Conservation (phyloP, 805 yeast genomes). For the Wickerhamomyces sydowiorum region DNA sequence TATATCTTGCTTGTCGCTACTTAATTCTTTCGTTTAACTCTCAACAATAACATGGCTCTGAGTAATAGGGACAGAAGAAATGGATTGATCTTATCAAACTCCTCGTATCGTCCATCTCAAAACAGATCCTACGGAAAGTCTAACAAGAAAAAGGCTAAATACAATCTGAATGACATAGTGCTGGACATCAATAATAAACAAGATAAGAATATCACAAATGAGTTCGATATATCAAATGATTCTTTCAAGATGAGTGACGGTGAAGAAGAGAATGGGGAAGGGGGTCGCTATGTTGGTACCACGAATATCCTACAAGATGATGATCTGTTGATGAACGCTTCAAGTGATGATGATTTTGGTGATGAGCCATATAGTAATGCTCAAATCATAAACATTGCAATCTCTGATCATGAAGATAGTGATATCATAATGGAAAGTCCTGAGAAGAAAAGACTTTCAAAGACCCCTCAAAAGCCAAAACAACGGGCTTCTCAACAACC, state of each 20-base stretch:
- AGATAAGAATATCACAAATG: conserved; percentile 2
- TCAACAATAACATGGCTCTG: neutral
- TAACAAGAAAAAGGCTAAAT: conserved; percentile 18
- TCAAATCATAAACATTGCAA: conserved; percentile 16
- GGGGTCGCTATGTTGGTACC: neutral
- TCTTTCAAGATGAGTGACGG: conserved; percentile 19
- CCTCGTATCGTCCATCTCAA: neutral
- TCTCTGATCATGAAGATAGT: conserved; percentile 21
- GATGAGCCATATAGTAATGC: conserved; percentile 17
- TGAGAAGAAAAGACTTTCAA: conserved; percentile 6
- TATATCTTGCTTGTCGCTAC: neutral
- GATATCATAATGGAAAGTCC: conserved; percentile 12
- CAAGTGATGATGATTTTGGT: conserved; percentile 9
- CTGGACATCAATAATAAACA: conserved; percentile 8
- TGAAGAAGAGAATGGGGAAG: conserved; percentile 8
- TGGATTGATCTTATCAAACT: conserved; percentile 15
- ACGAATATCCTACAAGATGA: conserved; percentile 1
- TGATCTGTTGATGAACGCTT: conserved; percentile 3
- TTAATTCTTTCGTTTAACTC: neutral
- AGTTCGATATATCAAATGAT: conserved; percentile 21
- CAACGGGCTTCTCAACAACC: too few species aligned
- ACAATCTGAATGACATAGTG: conserved; percentile 19
- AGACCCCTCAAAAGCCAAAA: conserved; percentile 5
- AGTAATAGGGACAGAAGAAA: conserved; percentile 19
- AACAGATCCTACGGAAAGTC: conserved; percentile 18